Evolutionary conservation across 495 filamentous ascomycete species (phyloP).

Genomic region (Tuber indicum): DNA sequence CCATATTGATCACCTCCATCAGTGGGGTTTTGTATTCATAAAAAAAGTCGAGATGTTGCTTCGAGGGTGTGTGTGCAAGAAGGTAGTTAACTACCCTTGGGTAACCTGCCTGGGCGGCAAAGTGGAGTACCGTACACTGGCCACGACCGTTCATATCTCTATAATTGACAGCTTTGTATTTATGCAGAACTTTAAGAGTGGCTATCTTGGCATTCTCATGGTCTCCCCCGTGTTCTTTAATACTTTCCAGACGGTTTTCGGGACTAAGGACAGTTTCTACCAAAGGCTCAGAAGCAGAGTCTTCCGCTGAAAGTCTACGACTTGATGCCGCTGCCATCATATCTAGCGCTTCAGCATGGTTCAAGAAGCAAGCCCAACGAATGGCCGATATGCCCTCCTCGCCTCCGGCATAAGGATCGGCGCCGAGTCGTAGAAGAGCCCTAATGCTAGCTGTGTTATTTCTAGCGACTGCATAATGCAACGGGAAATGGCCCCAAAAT

Average conservation of each 20-base stretch:
- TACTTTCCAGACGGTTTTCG: background rate
- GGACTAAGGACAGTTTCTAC: background rate
- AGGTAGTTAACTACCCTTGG: background rate
- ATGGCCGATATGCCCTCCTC: background rate
- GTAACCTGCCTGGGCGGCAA: background rate
- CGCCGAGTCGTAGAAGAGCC: background rate
- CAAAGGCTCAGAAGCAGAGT: background rate
- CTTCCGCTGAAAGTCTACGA: background rate
- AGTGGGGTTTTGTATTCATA: background rate
- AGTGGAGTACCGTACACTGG: background rate
- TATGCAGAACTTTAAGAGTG: conserved; percentile 1
- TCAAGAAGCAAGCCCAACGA: background rate
- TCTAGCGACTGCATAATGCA: background rate
- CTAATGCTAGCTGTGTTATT: background rate
- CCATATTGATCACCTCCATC: background rate
- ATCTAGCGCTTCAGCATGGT: background rate
- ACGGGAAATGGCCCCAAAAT: background rate
- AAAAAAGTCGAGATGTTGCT: background rate
- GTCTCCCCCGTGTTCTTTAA: background rate
- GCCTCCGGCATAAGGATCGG: background rate
- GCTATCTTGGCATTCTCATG: background rate
- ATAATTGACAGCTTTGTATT: conserved; percentile 2
- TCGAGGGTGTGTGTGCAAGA: background rate
- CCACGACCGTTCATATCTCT: background rate
- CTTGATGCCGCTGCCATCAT: background rate